Evolutionary conservation across 2,329 filamentous ascomycete genomes (phyloP).

Genomic region (Aspergillus japonicus): DNA sequence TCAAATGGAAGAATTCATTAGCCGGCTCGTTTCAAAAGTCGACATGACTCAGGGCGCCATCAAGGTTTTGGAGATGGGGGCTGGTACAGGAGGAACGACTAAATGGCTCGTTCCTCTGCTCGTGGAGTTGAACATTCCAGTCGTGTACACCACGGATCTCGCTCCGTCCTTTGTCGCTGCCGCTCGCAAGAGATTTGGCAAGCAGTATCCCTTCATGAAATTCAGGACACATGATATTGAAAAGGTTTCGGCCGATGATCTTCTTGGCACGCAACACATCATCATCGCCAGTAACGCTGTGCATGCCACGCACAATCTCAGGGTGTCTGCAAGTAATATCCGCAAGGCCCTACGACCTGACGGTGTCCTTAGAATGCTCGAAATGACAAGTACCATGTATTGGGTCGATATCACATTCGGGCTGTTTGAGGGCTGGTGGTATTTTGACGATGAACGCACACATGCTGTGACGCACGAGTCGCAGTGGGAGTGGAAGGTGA

Average conservation of each 20-base stretch:
- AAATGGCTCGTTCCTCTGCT: constrained; percentile 30
- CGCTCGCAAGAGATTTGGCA: constrained; percentile 30
- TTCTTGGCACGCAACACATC: constrained; percentile 29
- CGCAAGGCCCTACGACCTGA: constrained; percentile 28
- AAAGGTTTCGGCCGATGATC: constrained; percentile 20
- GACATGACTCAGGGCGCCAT: constrained; percentile 24
- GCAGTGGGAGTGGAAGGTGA: constrained; percentile 18
- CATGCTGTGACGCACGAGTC: constrained; percentile 27
- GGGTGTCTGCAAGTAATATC: constrained; percentile 25
- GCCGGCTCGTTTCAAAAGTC: constrained; percentile 12
- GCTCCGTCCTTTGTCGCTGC: constrained; percentile 36
- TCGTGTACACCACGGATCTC: constrained; percentile 45
- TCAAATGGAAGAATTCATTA: constrained; percentile 37
- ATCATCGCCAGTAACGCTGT: constrained; percentile 37
- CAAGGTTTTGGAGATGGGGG: constrained; percentile 44
- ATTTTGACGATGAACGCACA: constrained; percentile 37
- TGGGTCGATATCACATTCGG: constrained; percentile 38
- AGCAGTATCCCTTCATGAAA: constrained; percentile 25
- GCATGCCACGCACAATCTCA: constrained; percentile 36
- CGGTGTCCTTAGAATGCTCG: constrained; percentile 33
- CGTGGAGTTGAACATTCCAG: constrained; percentile 22
- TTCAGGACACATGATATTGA: constrained; percentile 33
- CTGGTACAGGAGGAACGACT: constrained; percentile 41
- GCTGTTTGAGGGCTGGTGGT: constrained; percentile 41
- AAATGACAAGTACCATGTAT: constrained; percentile 30